Conservation (phyloP, 345 rosid genomes). For the Gossypium bickii region DNA sequence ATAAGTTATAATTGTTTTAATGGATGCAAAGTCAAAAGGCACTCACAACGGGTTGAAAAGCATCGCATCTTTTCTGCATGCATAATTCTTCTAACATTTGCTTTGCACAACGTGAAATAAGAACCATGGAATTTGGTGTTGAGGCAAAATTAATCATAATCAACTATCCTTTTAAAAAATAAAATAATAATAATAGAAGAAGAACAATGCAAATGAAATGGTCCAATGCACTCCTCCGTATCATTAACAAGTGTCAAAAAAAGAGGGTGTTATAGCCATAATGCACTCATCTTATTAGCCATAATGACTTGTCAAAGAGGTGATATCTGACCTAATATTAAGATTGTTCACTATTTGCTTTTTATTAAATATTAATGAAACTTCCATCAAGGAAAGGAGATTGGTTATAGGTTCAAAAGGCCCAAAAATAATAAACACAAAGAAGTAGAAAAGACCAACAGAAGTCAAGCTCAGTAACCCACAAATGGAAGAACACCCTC, state of each 20-base stretch:
- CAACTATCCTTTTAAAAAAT: background rate
- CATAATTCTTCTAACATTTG: background rate
- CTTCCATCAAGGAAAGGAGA: too few relatives aligned
- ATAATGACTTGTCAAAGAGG: too few relatives aligned
- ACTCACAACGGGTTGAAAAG: background rate
- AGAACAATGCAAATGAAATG: background rate
- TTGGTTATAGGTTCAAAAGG: too few relatives aligned
- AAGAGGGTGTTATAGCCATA: too few relatives aligned
- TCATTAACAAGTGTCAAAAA: background rate
- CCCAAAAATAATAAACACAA: too few relatives aligned
- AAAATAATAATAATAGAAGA: background rate
- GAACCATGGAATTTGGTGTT: slow-evolving; percentile 11
- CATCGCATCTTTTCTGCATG: background rate
- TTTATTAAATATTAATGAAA: too few relatives aligned
- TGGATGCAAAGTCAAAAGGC: background rate
- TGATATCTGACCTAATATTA: too few relatives aligned
- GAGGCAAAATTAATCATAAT: background rate
- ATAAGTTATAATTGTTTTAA: background rate
- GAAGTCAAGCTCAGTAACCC: too few relatives aligned
- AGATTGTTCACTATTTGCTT: too few relatives aligned
- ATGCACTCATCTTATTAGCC: too few relatives aligned
- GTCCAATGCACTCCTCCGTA: background rate
- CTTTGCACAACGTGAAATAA: background rate
- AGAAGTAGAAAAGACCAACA: too few relatives aligned
- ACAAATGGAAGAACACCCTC: too few relatives aligned